Evolutionary conservation across 2,329 filamentous ascomycete species (phyloP), one percentile per base, ranked within the genome.

Genomic region (Exophiala sideris): DNA sequence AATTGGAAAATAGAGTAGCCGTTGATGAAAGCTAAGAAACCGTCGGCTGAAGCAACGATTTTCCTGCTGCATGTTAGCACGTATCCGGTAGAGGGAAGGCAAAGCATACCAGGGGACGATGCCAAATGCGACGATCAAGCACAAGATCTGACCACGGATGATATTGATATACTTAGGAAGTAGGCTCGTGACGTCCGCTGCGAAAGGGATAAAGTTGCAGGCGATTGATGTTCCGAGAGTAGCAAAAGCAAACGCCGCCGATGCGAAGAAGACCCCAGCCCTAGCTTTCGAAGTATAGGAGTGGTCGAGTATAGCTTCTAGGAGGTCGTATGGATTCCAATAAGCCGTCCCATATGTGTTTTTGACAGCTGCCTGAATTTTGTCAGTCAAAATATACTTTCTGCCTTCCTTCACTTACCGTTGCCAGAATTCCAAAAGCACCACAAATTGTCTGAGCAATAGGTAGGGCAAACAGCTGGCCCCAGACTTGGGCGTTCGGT

Each of bases 281-380:
- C 70, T 60, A 2, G 63, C 62, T 2, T 59, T 65, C 1, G 67
- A 60, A 2, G 57, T 66, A 60, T 68, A 70, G 20, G 70, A 62
- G 50, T 69, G 67, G 35, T 73, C 70, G 5, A 73, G 59, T 11
- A 73, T 71, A 8, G 67, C 64, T 6, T 69, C 65, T 2, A 71
- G 62, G 5, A 72, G 57, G 38, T 71, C 69, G 62, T 70, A 71
- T 6, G 67, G 61, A 33, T 71, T 71, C 70, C 70, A 71, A 57
- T 70, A 70, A 3, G 66, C 70, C 62, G 70, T 38, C 56, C 73
- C 51, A 65, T 72, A 66, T 9, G 64, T 65, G 4, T 65, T 66
- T 44, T 70, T 65, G 11, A 73, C 3, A 59, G 68, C n/a, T 56
- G 68, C 14, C 70, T 71, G 10, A 62, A 58, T 3, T 24, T 63